Base-by-base conservation (phyloP, 495 filamentous ascomycete species). In the Tetracladium marchalianum region DNA sequence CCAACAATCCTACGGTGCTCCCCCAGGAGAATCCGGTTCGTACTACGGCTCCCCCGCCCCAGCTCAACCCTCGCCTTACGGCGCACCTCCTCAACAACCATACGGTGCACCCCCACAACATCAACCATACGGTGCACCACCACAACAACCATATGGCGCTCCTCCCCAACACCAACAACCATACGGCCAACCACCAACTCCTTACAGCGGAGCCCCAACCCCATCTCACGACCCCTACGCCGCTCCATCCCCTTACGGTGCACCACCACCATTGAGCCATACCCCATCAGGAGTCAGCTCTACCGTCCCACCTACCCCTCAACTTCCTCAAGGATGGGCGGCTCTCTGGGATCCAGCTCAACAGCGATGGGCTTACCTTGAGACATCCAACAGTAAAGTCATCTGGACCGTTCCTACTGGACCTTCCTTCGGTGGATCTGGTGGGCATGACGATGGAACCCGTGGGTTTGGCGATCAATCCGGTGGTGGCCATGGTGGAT, bases 361-460 rank as follows among this genome's bases (percentile, higher is more conserved):
- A 1, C 33, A 40, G 13, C 10, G 41, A 13, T 50, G 47, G 47
- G 47, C 47, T 6, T 50, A 43, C 32, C 40, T 50, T 9, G 47
- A 44, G 27, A 10, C 15, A 22, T 42, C 27, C 13, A 33, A 12
- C 7, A 39, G 35, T 8, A 44, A 27, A 17, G 47, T 50, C 15
- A 40, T 27, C 47, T 50, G 47, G 47, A 43, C 7, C 16, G 18
- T 44, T 9, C 47, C 47, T 2, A 50, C 47, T 1, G 16, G 2
- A 31, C 35, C 47, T 33, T 49, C 46, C 15, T 43, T 11, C 22
- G 18, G 16, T 9, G 16, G 5, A 22, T 24, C 43, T 11, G 47
- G 27, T 10, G 45, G 36, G 11, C 34, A 47, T 19, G 11, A 11
- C 1, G 22, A 37, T 37, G 16, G 12, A 17, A 37, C 3, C 9